phyloP scores from a whole-genome alignment of 2,329 filamentous ascomycete genomes.

The Clonostachys byssicola region DNA sequence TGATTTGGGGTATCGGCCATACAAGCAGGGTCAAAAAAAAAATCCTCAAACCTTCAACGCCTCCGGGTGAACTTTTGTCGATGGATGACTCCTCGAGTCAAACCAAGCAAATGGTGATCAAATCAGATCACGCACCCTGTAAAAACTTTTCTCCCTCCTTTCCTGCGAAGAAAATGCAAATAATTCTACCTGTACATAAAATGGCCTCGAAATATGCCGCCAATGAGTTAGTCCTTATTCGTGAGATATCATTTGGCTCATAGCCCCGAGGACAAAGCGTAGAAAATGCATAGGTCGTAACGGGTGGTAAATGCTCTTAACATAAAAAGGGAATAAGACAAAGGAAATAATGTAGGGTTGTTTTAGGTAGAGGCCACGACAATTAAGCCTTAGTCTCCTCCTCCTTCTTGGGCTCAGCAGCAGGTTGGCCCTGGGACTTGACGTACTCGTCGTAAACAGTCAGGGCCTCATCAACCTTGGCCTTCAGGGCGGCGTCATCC shows the following conservation, averaged over 20 bases:
- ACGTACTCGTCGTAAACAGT: conserved; percentile 98
- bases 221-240: too few relatives aligned
- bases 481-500: conserved; percentile 81
- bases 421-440: conserved; percentile 65
- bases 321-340: conserved; percentile 15
- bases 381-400: conserved; percentile 36
- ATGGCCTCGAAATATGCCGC: background rate
- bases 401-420: conserved; percentile 44
- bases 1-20: conserved; percentile 32
- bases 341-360: conserved; percentile 2
- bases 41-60: conserved; percentile 29
- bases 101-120: conserved; percentile 5
- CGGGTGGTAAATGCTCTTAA: background rate
- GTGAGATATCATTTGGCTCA: too few relatives aligned
- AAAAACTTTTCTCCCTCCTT: conserved; percentile 27
- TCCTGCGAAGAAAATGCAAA: conserved; percentile 30
- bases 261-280: too few relatives aligned
- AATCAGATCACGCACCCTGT: background rate
- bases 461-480: conserved; percentile 97
- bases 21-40: conserved; percentile 31
- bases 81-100: conserved; percentile 8
- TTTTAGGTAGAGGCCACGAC: background rate
- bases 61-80: conserved; percentile 22
- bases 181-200: conserved; percentile 33
- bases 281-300: background rate